These are phyloP conservation scores for Gynandropsis gynandra DNA, from an alignment of 345 rosid species.

Conservation along the genomic window DNA sequence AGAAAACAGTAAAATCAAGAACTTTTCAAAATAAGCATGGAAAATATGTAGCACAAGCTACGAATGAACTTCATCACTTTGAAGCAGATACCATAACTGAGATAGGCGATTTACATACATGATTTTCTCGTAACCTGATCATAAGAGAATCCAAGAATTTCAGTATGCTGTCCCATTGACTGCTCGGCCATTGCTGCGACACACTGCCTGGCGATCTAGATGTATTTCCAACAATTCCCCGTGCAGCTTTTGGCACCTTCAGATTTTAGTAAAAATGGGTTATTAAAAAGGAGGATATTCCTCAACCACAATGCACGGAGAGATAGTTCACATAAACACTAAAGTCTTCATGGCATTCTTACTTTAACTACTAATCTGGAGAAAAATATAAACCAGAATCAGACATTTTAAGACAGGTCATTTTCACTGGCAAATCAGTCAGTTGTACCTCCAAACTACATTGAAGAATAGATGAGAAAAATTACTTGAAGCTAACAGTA, in stretches of 20 bases:
- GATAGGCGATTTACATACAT: conserved; percentile 45
- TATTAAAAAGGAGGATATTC: conserved; percentile 6
- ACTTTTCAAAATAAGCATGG: conserved; percentile 8
- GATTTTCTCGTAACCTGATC: conserved; percentile 65
- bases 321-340: conserved; percentile 1
- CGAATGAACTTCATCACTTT: not conserved
- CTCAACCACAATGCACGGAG: not conserved
- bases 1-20: conserved; percentile 10
- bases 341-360: not conserved
- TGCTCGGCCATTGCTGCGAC: conserved; percentile 50
- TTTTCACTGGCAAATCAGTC: not conserved
- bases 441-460: not conserved
- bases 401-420: not conserved
- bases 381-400: conserved; percentile 1
- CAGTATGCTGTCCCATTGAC: conserved; percentile 88
- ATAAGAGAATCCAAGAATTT: conserved; percentile 87
- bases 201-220: conserved; percentile 69
- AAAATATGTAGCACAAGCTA: not conserved
- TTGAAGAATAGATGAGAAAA: not conserved
- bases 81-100: conserved; percentile 15
- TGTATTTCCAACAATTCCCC: conserved; percentile 63
- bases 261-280: conserved; percentile 11
- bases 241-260: conserved; percentile 77
- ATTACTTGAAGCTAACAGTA: too few species aligned
- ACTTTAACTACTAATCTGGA: not conserved